phyloP scores from a whole-genome alignment of 208 protist species.

The Acanthamoeba triangularis region DNA sequence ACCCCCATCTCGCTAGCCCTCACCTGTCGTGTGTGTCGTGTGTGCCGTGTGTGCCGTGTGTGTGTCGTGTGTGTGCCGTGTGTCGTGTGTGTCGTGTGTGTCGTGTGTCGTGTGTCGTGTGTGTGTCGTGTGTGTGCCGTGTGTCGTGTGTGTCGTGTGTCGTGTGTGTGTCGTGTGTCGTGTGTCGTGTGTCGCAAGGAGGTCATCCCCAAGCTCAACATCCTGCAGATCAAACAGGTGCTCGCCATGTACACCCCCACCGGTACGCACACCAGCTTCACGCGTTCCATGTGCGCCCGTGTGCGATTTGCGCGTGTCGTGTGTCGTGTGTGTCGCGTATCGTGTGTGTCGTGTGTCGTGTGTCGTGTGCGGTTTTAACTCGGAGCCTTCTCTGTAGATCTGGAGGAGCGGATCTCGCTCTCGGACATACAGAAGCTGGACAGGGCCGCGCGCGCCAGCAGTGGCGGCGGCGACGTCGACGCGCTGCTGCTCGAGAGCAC shows the following conservation, averaged over 20 bases:
- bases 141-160: no score
- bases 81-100: no score
- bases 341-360: no score
- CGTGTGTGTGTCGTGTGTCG: no score
- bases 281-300: not conserved
- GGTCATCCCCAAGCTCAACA: conserved; percentile 67
- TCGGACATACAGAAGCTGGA: conserved; percentile 63
- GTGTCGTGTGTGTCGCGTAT: no score
- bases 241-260: conserved; percentile 76
- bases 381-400: not conserved
- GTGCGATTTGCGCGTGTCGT: no score
- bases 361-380: not conserved
- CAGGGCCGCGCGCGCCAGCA: not conserved
- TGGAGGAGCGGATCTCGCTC: conserved; percentile 56
- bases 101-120: no score
- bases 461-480: not conserved
- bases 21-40: not conserved
- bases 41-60: not conserved
- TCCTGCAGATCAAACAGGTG: conserved; percentile 70
- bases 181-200: no score
- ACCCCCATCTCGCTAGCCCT: not conserved
- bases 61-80: not conserved
- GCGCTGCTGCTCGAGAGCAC: conserved; percentile 55
- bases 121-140: no score
- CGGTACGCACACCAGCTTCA: not conserved